Conservation (phyloP, 192 early-diverging fungal species). For the Pilobolus umbonatus region DNA sequence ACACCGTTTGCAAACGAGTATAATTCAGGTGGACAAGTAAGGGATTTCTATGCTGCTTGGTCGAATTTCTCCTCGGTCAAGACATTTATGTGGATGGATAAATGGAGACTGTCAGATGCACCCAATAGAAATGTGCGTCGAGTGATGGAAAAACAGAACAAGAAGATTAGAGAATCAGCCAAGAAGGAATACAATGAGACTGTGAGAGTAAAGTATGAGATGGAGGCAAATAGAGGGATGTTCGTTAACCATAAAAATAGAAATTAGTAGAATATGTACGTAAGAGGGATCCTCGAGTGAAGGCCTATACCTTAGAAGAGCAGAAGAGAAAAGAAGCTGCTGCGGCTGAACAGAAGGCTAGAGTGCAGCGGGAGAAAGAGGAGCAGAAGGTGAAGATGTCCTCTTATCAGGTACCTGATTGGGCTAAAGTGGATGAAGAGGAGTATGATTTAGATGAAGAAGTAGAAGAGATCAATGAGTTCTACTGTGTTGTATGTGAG, state of each 20-base stretch:
- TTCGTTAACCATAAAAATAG: constrained; percentile 19
- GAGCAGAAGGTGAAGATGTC: constrained; percentile 44
- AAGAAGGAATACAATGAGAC: constrained; percentile 71
- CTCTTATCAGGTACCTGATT: constrained; percentile 65
- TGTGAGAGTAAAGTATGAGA: constrained; percentile 44
- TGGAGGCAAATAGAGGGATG: not conserved
- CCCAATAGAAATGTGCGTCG: constrained; percentile 77
- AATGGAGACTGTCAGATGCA: constrained; percentile 75
- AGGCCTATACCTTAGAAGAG: constrained; percentile 55
- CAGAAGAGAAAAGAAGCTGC: constrained; percentile 48
- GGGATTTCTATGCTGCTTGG: constrained; percentile 80
- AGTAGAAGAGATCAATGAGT: constrained; percentile 54
- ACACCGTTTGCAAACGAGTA: constrained; percentile 55
- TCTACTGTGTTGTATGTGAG: constrained; percentile 83
- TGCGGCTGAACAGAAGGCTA: constrained; percentile 55
- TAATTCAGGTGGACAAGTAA: constrained; percentile 38
- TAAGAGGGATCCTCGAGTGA: constrained; percentile 89
- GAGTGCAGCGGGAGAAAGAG: constrained; percentile 53
- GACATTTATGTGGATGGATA: constrained; percentile 92
- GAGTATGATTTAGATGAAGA: constrained; percentile 39
- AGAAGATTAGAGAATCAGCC: constrained; percentile 70
- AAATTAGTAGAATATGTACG: constrained; percentile 71
- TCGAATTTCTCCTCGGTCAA: constrained; percentile 76
- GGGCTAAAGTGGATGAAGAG: constrained; percentile 59
- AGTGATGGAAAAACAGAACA: constrained; percentile 91